These are phyloP conservation scores for Blumeriella jaapii DNA, from an alignment of 2,329 filamentous ascomycete genomes.

Conservation along the genomic window DNA sequence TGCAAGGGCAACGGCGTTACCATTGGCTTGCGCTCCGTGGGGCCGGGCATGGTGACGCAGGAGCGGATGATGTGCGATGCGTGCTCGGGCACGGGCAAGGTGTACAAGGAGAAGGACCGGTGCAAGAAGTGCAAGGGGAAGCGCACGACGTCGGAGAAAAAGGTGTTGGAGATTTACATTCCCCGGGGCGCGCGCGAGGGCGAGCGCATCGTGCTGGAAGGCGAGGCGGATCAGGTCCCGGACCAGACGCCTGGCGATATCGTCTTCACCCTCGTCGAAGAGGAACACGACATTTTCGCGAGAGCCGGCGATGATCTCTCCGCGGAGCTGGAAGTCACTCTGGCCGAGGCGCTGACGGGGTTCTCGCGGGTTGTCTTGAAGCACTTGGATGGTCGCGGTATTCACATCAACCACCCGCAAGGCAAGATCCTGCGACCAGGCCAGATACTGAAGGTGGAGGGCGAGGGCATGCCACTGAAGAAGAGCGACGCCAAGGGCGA, in stretches of 20 bases:
- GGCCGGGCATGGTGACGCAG: slow-evolving; percentile 75
- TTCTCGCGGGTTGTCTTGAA: slow-evolving; percentile 85
- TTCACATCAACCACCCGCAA: slow-evolving; percentile 66
- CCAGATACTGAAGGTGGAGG: slow-evolving; percentile 73
- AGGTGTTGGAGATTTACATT: slow-evolving; percentile 93
- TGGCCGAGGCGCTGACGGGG: slow-evolving; percentile 75
- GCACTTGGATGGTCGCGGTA: slow-evolving; percentile 87
- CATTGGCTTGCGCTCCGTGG: slow-evolving; percentile 70
- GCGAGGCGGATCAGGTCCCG: slow-evolving; percentile 86
- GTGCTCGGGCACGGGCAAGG: slow-evolving; percentile 74
- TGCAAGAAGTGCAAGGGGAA: slow-evolving; percentile 99
- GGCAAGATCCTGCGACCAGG: slow-evolving; percentile 75
- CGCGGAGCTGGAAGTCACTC: slow-evolving; percentile 67
- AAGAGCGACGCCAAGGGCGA: slow-evolving; percentile 74
- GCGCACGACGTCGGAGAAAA: slow-evolving; percentile 75
- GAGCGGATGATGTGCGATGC: slow-evolving; percentile 69
- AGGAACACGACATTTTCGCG: slow-evolving; percentile 69
- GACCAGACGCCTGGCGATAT: slow-evolving; percentile 88
- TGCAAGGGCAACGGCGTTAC: slow-evolving; percentile 74
- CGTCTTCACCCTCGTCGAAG: slow-evolving; percentile 76
- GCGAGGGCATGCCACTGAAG: slow-evolving; percentile 93
- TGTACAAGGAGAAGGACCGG: slow-evolving; percentile 91
- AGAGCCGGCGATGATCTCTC: slow-evolving; percentile 76
- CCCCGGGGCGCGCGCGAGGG: slow-evolving; percentile 77
- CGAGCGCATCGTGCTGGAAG: slow-evolving; percentile 80